Conservation (phyloP, 192 early-diverging fungal genomes). For the Geranomyces michiganensis region DNA sequence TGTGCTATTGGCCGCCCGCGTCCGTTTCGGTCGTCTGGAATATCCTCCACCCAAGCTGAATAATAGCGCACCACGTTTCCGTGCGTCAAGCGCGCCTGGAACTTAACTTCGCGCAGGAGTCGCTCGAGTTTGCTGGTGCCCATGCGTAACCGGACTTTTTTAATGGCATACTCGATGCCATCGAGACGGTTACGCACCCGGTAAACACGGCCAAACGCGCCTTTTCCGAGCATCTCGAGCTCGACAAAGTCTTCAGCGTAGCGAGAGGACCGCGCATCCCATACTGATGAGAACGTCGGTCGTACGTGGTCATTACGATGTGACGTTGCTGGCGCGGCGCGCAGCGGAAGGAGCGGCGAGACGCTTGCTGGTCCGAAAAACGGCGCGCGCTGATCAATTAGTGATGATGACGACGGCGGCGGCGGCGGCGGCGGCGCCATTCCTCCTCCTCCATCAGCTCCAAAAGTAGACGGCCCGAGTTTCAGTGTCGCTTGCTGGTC, state of each 20-base stretch:
- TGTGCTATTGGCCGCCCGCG: background rate
- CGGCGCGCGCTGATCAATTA: background rate
- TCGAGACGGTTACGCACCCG: constrained; percentile 87
- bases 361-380: background rate
- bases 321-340: background rate
- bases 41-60: constrained; percentile 85
- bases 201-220: constrained; percentile 90
- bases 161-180: constrained; percentile 88
- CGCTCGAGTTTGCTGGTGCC: constrained; percentile 39
- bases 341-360: constrained; percentile 12
- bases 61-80: constrained; percentile 93
- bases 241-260: constrained; percentile 85
- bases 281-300: constrained; percentile 6
- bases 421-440: no score
- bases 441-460: no score
- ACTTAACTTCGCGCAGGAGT: constrained; percentile 90
- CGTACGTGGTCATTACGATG: background rate
- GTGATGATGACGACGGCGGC: constrained; percentile 1
- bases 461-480: background rate
- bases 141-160: constrained; percentile 70
- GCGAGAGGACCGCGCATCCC: constrained; percentile 45
- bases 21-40: background rate
- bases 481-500: constrained; percentile 4
- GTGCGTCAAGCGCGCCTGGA: constrained; percentile 82
- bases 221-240: constrained; percentile 77